phyloP scores from a whole-genome alignment of 2,329 filamentous ascomycete species.

The Botrytis fabae region DNA sequence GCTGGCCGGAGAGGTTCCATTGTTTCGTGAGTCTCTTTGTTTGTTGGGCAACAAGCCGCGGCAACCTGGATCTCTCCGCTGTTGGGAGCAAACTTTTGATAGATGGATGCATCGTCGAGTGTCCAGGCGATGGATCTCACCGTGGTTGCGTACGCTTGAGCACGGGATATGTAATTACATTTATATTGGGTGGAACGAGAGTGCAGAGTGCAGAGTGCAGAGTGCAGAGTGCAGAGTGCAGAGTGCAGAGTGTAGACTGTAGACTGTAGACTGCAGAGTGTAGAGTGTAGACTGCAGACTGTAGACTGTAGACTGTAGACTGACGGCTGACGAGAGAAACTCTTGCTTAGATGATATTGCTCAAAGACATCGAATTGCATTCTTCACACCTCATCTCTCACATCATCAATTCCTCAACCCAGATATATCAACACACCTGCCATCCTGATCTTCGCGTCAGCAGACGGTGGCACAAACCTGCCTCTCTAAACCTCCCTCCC shows the following conservation, averaged over 20 bases:
- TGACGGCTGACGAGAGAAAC: too few relatives aligned
- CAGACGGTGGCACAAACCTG: neutral
- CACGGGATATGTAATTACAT: neutral
- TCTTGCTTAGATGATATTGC: too few relatives aligned
- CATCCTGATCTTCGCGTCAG: neutral
- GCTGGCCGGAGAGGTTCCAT: neutral
- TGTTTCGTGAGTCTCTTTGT: neutral
- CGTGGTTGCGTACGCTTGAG: neutral
- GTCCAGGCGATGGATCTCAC: neutral
- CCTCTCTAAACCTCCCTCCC: neutral
- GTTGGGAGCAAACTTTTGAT: neutral
- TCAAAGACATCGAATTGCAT: neutral
- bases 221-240: rapidly evolving
- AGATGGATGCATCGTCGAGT: neutral
- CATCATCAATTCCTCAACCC: neutral
- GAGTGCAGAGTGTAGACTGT: too few relatives aligned
- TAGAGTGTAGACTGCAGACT: too few relatives aligned
- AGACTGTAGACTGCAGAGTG: too few relatives aligned
- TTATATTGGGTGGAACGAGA: too few relatives aligned
- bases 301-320: too few relatives aligned
- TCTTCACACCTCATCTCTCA: neutral
- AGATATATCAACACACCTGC: neutral
- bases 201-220: too few relatives aligned
- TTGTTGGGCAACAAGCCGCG: neutral
- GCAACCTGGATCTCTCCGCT: neutral